phyloP scores from a whole-genome alignment of 495 filamentous ascomycete genomes.

The Penicillium longicatenatum region DNA sequence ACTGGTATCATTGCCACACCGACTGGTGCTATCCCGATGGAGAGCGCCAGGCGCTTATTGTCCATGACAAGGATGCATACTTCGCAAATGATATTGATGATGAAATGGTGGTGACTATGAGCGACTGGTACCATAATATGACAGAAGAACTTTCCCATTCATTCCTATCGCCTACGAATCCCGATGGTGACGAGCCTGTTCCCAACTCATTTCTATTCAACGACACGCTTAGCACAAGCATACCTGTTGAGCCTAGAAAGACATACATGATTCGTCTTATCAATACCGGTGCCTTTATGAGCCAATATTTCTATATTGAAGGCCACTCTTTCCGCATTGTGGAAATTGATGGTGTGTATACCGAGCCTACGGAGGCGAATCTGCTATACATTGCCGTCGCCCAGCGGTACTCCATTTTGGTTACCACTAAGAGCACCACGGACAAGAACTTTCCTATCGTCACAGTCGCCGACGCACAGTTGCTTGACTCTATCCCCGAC shows the following conservation, averaged over 20 bases:
- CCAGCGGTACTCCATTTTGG: constrained; percentile 68
- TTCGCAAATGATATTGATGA: constrained; percentile 64
- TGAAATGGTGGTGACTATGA: constrained; percentile 64
- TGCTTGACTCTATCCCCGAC: constrained; percentile 34
- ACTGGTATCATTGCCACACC: constrained; percentile 82
- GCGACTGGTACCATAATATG: constrained; percentile 63
- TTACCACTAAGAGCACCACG: constrained; percentile 64
- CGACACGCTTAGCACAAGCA: constrained; percentile 56
- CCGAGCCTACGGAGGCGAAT: constrained; percentile 39
- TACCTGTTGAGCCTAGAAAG: constrained; percentile 67
- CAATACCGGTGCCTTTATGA: constrained; percentile 74
- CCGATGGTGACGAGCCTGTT: constrained; percentile 55
- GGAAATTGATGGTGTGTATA: constrained; percentile 57
- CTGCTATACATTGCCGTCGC: constrained; percentile 66
- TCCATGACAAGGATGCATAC: constrained; percentile 64
- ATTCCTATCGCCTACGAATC: constrained; percentile 34
- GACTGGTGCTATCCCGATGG: constrained; percentile 74
- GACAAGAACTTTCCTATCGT: constrained; percentile 66
- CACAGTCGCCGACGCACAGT: constrained; percentile 33
- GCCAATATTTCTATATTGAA: constrained; percentile 79
- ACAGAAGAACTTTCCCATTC: constrained; percentile 42
- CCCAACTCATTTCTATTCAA: constrained; percentile 58
- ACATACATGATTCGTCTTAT: constrained; percentile 79
- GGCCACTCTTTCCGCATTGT: constrained; percentile 64
- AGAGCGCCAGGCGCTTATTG: constrained; percentile 67